Conservation (phyloP, 257 asterid species). For the Solanum bulbocastanum region DNA sequence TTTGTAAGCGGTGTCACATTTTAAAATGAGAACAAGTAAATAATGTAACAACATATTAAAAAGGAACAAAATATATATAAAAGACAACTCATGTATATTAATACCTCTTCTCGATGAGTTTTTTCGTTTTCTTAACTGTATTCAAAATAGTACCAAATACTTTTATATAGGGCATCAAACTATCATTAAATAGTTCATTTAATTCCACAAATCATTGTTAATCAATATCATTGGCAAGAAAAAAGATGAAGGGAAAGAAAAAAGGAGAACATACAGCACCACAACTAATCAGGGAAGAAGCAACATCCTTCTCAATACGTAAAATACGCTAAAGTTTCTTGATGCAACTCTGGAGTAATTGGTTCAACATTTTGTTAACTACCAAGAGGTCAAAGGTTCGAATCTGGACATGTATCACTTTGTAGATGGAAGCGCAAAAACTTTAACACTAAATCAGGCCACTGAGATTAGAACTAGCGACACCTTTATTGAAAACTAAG, state of each 20-base stretch:
- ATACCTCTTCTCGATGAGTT: background rate
- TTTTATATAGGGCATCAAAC: background rate
- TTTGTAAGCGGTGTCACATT: background rate
- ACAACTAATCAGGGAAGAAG: background rate
- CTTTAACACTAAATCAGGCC: background rate
- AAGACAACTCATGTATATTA: background rate
- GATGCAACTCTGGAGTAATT: background rate
- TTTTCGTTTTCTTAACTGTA: background rate
- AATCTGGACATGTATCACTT: background rate
- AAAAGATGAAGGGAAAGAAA: background rate
- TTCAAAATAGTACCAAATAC: background rate
- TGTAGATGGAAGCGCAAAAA: background rate
- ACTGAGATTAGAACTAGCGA: background rate
- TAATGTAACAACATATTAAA: background rate
- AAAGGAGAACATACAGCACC: background rate
- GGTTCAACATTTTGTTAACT: background rate
- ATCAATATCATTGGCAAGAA: background rate
- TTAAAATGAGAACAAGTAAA: background rate
- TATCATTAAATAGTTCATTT: background rate
- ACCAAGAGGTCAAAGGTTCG: background rate
- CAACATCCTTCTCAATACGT: background rate
- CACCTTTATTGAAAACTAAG: background rate
- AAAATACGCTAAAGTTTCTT: background rate
- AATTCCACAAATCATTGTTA: background rate
- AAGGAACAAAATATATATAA: background rate